Conservation (phyloP, 176 grass and related monocot species). For the Rhipidocladum racemiflorum region DNA sequence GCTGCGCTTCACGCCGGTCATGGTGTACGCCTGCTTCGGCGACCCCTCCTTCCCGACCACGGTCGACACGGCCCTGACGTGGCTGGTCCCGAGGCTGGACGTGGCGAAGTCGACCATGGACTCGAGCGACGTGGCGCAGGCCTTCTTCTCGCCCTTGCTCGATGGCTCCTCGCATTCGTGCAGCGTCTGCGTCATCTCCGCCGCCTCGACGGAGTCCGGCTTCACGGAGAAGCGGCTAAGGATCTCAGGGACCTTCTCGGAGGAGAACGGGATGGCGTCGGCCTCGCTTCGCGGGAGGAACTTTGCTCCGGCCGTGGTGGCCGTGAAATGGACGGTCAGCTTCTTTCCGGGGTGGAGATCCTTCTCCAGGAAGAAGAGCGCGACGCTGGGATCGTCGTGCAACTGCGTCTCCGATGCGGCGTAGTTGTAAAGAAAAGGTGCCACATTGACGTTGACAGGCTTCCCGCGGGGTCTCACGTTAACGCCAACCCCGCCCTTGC, state of each 20-base stretch:
- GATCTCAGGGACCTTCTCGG: constrained; percentile 56
- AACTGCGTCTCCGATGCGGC: constrained; percentile 62
- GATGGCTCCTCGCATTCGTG: constrained; percentile 56
- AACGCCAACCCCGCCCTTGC: constrained; percentile 39
- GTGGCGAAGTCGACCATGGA: constrained; percentile 93
- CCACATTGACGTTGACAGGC: neutral
- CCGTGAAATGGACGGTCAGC: constrained; percentile 53
- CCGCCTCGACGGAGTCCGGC: constrained; percentile 54
- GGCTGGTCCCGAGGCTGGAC: constrained; percentile 59
- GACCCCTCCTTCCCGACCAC: constrained; percentile 36
- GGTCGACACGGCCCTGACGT: constrained; percentile 47
- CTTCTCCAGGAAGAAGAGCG: constrained; percentile 73
- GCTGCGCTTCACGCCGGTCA: constrained; percentile 37
- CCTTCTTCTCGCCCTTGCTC: constrained; percentile 60
- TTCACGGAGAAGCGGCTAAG: constrained; percentile 52
- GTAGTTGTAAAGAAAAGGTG: constrained; percentile 12
- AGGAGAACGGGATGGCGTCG: constrained; percentile 71
- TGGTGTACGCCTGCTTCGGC: constrained; percentile 55
- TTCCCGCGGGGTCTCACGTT: constrained; percentile 42
- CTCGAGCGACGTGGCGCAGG: constrained; percentile 81
- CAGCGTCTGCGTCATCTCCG: constrained; percentile 53
- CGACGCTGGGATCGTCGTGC: constrained; percentile 57
- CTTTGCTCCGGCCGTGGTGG: constrained; percentile 19
- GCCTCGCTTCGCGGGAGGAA: constrained; percentile 59
- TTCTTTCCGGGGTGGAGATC: constrained; percentile 57